Conservation (phyloP, 2,329 filamentous ascomycete species). For the Penicillium sp. region DNA sequence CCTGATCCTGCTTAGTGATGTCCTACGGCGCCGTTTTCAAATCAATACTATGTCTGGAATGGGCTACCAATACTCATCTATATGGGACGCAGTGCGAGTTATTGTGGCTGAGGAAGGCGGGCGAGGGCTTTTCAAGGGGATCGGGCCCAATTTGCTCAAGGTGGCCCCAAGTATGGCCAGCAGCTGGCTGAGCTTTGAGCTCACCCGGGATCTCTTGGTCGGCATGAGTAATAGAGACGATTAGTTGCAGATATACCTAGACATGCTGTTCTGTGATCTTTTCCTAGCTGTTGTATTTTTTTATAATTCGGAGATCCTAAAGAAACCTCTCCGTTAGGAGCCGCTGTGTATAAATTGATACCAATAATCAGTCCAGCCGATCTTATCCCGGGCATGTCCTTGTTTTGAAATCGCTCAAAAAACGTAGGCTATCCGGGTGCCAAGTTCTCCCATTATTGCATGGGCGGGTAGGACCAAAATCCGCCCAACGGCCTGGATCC, state of each 20-base stretch:
- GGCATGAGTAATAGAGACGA: constrained; percentile 46
- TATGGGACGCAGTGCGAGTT: constrained; percentile 75
- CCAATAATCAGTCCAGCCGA: no score
- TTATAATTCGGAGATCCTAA: no score
- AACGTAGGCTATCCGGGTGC: no score
- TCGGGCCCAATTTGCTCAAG: constrained; percentile 91
- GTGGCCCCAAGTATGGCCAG: constrained; percentile 98
- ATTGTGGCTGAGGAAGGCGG: constrained; percentile 83
- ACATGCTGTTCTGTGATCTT: no score
- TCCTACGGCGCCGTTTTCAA: constrained; percentile 89
- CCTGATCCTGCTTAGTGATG: constrained; percentile 63
- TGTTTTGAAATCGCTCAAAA: no score
- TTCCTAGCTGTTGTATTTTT: no score
- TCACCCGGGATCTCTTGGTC: constrained; percentile 83
- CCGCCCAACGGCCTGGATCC: no score
- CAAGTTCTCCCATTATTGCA: no score
- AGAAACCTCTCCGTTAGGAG: no score
- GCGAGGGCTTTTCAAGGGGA: constrained; percentile 88
- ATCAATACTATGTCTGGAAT: constrained; percentile 99
- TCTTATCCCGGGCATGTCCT: no score
- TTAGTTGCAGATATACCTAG: constrained; percentile 21
- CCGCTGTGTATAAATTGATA: no score
- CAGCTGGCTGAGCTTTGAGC: constrained; percentile 95
- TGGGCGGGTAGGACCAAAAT: no score
- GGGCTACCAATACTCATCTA: constrained; percentile 90